A percentile compares a stretch with the other conserved stretches of the same genome.
phyloP scores from a whole-genome alignment of 129 eudicot genomes.

The Chrysanthemum makinoi region DNA sequence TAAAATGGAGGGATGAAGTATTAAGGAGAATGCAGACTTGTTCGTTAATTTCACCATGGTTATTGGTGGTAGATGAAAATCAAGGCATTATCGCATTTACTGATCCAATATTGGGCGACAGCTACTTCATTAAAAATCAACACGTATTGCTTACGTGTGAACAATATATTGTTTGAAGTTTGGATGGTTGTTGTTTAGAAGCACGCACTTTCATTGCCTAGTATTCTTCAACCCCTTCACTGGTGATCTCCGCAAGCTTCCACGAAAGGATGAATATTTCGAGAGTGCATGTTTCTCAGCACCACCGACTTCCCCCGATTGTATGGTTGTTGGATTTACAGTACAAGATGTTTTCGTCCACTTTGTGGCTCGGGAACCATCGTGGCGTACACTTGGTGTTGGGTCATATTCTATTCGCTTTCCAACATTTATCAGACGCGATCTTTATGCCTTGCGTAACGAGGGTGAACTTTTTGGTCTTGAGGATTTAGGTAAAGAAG shows the following conservation, averaged over 20 bases:
- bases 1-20: constrained; percentile 3
- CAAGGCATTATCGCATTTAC: constrained; percentile 4
- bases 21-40: constrained; percentile 6
- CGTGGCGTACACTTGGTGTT: not conserved
- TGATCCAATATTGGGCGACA: constrained; percentile 27
- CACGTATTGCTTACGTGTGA: not conserved
- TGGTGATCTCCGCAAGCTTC: constrained; percentile 1
- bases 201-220: not conserved
- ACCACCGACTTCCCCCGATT: constrained; percentile 14
- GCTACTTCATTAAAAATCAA: not conserved
- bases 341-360: not conserved
- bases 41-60: constrained; percentile 25
- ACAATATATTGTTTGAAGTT: constrained; percentile 15
- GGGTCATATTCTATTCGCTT: not conserved
- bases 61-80: constrained; percentile 10
- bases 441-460: constrained; percentile 13
- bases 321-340: constrained; percentile 24
- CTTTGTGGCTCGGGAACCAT: not conserved
- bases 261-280: not conserved
- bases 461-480: not conserved
- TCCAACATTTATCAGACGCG: constrained; percentile 12
- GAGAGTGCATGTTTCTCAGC: constrained; percentile 6
- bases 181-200: constrained; percentile 30
- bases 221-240: constrained; percentile 28
- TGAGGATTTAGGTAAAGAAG: not conserved